phyloP scores from a whole-genome alignment of 768 basidiomycete genomes.

The Lepiota brunneoincarnata region DNA sequence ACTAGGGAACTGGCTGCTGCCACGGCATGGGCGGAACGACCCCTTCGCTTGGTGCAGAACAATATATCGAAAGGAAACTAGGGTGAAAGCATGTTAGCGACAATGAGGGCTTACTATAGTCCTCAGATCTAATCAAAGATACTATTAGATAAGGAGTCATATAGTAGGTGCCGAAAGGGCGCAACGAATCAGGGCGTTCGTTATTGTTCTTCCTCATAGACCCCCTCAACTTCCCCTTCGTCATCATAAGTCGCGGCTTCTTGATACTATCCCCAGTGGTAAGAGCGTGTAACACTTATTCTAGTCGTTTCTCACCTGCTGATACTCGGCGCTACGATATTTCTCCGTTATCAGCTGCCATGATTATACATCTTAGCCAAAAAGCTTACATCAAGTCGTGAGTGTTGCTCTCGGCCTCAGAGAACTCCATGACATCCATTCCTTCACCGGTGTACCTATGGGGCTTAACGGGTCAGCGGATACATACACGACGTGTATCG shows the following conservation, averaged over 20 bases:
- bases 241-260: constrained; percentile 27
- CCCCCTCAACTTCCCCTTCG: constrained; percentile 16
- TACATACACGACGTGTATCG: background rate
- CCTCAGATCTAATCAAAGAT: background rate
- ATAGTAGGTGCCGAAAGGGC: background rate
- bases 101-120: too few species aligned
- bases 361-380: background rate
- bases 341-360: background rate
- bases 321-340: constrained; percentile 73
- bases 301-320: constrained; percentile 49
- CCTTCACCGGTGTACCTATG: constrained; percentile 81
- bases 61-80: too few species aligned
- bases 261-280: constrained; percentile 26
- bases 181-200: background rate
- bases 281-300: background rate
- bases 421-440: constrained; percentile 86
- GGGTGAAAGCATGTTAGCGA: too few species aligned
- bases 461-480: background rate
- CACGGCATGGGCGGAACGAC: too few species aligned
- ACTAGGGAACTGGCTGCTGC: too few species aligned
- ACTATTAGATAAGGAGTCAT: background rate
- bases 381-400: constrained; percentile 73
- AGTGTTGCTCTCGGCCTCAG: constrained; percentile 83
- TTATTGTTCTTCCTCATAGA: constrained; percentile 17
- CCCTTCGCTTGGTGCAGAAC: too few species aligned